Percentiles rank a stretch among this genome's conserved stretches.
phyloP scores from a whole-genome alignment of 2,329 filamentous ascomycete genomes.

The Arthrobotrys pseudoclavata region DNA sequence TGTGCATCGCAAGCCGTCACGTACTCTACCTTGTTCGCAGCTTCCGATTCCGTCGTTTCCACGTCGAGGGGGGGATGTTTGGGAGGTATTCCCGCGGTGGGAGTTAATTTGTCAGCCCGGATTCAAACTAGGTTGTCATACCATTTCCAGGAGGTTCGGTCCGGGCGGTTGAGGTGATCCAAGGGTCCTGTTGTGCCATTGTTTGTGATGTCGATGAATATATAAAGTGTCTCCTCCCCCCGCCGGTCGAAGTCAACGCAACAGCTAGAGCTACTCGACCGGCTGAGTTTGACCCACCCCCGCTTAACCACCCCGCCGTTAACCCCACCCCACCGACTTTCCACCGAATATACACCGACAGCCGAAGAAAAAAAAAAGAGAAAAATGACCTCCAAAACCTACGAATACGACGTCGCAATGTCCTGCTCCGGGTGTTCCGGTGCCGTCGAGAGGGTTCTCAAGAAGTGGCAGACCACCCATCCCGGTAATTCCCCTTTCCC shows the following conservation, averaged over 20 bases:
- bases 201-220: neutral
- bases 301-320: constrained; percentile 4
- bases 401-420: constrained; percentile 97
- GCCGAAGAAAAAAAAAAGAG: neutral
- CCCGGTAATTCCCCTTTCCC: constrained; percentile 63
- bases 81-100: no score
- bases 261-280: neutral
- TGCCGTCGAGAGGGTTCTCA: constrained; percentile 90
- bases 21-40: constrained; percentile 13
- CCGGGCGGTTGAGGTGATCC: constrained; percentile 41
- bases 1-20: no score
- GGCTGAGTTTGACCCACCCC: neutral
- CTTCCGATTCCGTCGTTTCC: constrained; percentile 31
- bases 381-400: constrained; percentile 75
- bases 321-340: neutral
- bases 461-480: constrained; percentile 83
- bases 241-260: neutral
- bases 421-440: constrained; percentile 96
- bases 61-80: neutral
- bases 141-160: constrained; percentile 41
- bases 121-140: neutral
- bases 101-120: constrained; percentile 44
- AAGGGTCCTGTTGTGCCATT: constrained; percentile 31
- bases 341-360: neutral
- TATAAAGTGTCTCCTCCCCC: neutral